A percentile compares a stretch with the other conserved stretches of the same genome.
phyloP scores from a whole-genome alignment of 164 flowering plant genomes.

The Magnolia kwangsiensis region DNA sequence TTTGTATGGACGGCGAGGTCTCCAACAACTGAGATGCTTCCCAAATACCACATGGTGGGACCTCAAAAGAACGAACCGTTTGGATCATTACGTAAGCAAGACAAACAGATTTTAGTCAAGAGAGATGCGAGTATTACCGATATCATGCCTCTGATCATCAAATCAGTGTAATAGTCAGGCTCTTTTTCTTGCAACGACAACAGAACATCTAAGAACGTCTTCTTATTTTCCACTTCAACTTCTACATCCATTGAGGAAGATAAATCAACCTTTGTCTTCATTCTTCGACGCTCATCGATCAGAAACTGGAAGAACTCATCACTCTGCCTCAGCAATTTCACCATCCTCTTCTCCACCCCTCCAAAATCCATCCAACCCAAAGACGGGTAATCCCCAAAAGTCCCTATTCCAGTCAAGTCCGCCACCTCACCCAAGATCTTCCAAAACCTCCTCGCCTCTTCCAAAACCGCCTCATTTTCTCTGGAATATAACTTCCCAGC shows the following conservation, averaged over 20 bases:
- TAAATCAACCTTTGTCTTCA: background rate
- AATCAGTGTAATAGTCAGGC: conserved; percentile 31
- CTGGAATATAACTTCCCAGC: conserved; percentile 24
- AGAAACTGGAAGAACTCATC: conserved; percentile 27
- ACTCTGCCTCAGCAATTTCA: conserved; percentile 2
- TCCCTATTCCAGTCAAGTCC: background rate
- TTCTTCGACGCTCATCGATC: conserved; percentile 12
- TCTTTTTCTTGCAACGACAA: conserved; percentile 29
- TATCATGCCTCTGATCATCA: conserved; percentile 27
- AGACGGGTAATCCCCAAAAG: conserved; percentile 17
- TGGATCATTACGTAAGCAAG: no score
- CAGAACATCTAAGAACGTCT: conserved; percentile 19
- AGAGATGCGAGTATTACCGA: conserved; percentile 14
- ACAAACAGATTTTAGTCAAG: no score
- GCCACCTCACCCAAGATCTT: conserved; percentile 8
- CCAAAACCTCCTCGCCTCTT: conserved; percentile 17
- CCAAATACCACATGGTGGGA: no score
- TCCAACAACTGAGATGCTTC: no score
- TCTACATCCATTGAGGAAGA: background rate
- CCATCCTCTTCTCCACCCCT: conserved; percentile 17
- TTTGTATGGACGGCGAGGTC: no score
- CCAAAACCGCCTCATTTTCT: conserved; percentile 12
- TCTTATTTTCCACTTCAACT: background rate
- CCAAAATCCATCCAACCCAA: conserved; percentile 17
- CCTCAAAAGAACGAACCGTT: no score